Base-by-base conservation (phyloP, 805 yeast species). In the Danielozyma ontarioensis region DNA sequence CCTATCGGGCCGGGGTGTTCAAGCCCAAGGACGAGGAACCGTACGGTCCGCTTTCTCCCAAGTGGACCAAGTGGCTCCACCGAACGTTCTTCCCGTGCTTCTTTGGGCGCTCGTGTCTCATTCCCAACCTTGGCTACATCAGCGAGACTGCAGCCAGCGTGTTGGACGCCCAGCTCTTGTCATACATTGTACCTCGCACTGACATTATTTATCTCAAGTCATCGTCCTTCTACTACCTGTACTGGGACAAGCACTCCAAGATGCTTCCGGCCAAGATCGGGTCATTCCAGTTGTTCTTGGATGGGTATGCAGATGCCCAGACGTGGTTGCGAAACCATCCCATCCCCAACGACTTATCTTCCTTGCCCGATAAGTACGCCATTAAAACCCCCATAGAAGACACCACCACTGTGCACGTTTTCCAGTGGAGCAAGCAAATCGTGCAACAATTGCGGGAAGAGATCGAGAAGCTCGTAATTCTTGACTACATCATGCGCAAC, bases 11-110 rank as follows among this genome's bases (percentile, higher is more conserved):
- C 12, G 88, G 80, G 0, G 78, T 82, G 2, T 82, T 82, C 62
- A 82, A 82, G 50, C 89, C 89, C 4, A 80, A 80, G 48, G 87
- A 81, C 53, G 89, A 82, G 52, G 88, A 82, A 45, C 89, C 88
- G 0, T 82, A 82, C 48, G 89, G 88, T 0, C 85, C 87, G 1
- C 48, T 82, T 33, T 76, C 83, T 3, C 88, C 89, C 1, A 82
- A 82, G 50, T 79, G 88, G 87, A 74, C 83, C 2, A 82, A 82
- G 55, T 82, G 89, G 88, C 51, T 80, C 3, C 88, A 82, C 49
- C 53, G 88, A 43, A 82, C 80, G 17, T 68, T 82, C 40, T 82
- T 82, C 36, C 89, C 89, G 2, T 82, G 87, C 45, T 81, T 80
- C 50, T 82, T 82, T 56, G 88, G 89, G 4, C 53, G 89, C 33